Base-by-base conservation (phyloP, 2,329 filamentous ascomycete species). In the Aspergillus pseudoglaucus region DNA sequence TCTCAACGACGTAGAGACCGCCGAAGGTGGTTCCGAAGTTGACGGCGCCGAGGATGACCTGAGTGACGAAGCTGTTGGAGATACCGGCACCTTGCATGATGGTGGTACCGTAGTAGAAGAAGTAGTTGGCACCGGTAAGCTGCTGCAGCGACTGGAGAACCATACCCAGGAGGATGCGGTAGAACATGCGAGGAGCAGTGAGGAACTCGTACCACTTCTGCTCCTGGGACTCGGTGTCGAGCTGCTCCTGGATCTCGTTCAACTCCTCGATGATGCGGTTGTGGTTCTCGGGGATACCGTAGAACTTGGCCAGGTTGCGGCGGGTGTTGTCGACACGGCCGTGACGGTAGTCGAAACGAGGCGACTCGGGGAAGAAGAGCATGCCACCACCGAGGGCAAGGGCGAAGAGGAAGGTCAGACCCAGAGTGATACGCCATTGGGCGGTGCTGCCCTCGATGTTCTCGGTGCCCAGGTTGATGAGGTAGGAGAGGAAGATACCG, bases 1-100 rank as follows among this genome's bases (percentile, higher is more conserved):
- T 79, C 63, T 87, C 83, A 0, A 88, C 83, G 12, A 87, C 75
- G 59, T 81, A 88, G 5, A 89, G 72, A 40, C 83, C 84, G 45
- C 76, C 77, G 49, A 87, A 81, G 3, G 83, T 87, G 56, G 76
- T 79, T 46, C 69, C 75, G 14, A 88, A 83, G 61, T 88, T 88
- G 60, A 88, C 81, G 20, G 80, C 80, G 25, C 73, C 73, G 6
- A 85, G 74, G 46, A 86, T 85, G 55, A 84, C 76, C 59, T 84
- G 81, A 0, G 79, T 82, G 48, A 79, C 68, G 56, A 82, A 83
- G 10, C 79, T 79, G 63, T 87, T 81, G 0, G 76, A 67, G 47
- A 87, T 76, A 50, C 82, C 83, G 9, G 84, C 81, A 3, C 82
- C 79, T 53, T 78, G 48, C 65, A 89, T 88, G 47, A 66, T 63